Conservation (phyloP, 805 yeast genomes). For the Tetrapisispora phaffii region DNA sequence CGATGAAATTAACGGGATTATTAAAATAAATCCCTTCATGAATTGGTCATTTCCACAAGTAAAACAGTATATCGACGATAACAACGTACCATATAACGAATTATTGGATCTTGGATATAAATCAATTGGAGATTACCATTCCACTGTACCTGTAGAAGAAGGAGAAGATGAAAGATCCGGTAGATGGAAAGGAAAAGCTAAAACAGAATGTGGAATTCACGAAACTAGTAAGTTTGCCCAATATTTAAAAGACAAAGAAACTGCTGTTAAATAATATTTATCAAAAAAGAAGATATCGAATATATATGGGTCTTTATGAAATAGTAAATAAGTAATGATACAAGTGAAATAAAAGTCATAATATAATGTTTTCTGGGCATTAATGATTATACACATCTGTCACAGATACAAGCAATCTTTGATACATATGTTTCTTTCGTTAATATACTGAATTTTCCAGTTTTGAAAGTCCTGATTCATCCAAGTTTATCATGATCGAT, state of each 20-base stretch:
- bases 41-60: constrained; percentile 74
- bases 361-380: too few relatives aligned
- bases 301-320: background rate
- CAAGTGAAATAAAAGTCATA: too few relatives aligned
- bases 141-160: constrained; percentile 78
- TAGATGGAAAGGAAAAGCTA: constrained; percentile 86
- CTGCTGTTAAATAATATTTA: background rate
- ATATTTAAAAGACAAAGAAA: constrained; percentile 30
- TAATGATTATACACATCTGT: too few relatives aligned
- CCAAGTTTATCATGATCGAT: background rate
- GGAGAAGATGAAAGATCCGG: constrained; percentile 97
- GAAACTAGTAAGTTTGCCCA: constrained; percentile 66
- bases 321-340: too few relatives aligned
- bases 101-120: constrained; percentile 79
- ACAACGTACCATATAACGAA: constrained; percentile 78
- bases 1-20: constrained; percentile 55
- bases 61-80: constrained; percentile 51
- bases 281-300: background rate
- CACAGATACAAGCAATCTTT: too few relatives aligned
- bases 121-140: constrained; percentile 92
- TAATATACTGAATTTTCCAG: background rate
- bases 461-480: background rate
- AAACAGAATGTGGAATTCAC: constrained; percentile 95
- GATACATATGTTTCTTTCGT: background rate
- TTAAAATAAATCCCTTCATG: constrained; percentile 84